phyloP scores from a whole-genome alignment of 2,329 filamentous ascomycete species.

The Dryadomyces quercivorus region DNA sequence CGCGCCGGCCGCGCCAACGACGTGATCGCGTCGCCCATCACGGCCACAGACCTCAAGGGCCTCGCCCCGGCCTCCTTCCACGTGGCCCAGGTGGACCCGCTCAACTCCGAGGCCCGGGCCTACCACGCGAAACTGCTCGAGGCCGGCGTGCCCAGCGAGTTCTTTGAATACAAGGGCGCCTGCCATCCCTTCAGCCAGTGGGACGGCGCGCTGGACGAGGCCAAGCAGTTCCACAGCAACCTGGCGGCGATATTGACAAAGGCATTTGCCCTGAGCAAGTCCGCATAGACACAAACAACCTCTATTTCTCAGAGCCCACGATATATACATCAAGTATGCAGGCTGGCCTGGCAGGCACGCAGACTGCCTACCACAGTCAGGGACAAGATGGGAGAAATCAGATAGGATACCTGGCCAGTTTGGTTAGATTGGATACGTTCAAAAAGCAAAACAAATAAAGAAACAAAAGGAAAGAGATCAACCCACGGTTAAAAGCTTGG shows the following conservation, averaged over 20 bases:
- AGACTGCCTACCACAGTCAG: slow-evolving; percentile 24
- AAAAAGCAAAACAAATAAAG: no score
- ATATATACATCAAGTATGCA: neutral
- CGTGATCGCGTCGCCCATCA: slow-evolving; percentile 5
- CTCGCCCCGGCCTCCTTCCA: slow-evolving; percentile 5
- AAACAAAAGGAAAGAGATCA: neutral
- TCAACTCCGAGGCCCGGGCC: slow-evolving; percentile 3
- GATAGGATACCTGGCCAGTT: slow-evolving; percentile 20
- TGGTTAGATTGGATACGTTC: no score
- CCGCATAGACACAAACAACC: neutral
- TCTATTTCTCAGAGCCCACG: neutral
- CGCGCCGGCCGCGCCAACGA: neutral
- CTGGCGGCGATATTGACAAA: neutral
- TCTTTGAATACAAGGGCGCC: slow-evolving; percentile 5
- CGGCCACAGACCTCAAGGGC: neutral
- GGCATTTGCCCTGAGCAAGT: neutral
- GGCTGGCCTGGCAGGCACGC: slow-evolving; percentile 18
- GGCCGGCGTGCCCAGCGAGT: neutral
- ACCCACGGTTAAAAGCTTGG: slow-evolving; percentile 29
- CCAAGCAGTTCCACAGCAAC: slow-evolving; percentile 1
- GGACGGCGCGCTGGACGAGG: slow-evolving; percentile 6
- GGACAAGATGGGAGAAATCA: slow-evolving; percentile 24
- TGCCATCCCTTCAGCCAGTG: slow-evolving; percentile 9
- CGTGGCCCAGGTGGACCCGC: slow-evolving; percentile 7
- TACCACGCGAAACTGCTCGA: slow-evolving; percentile 4